Conservation (phyloP, 2,329 filamentous ascomycete genomes). For the Ophiostoma sp. region DNA sequence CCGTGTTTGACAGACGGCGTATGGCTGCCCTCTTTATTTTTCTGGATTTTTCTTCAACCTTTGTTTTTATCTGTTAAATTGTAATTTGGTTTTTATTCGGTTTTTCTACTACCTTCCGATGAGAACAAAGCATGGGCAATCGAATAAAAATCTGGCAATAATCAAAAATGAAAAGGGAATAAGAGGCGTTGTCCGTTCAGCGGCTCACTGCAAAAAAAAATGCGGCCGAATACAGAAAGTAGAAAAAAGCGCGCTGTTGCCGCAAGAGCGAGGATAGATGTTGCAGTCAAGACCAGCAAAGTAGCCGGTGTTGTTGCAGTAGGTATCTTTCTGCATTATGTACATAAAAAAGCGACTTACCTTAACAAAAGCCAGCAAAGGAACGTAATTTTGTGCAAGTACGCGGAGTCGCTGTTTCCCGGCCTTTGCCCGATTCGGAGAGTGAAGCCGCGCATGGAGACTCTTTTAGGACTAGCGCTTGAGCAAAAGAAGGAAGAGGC, state of each 20-base stretch:
- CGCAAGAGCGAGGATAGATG: neutral
- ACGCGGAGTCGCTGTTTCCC: neutral
- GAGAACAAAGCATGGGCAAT: neutral
- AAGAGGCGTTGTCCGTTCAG: neutral
- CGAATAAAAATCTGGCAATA: neutral
- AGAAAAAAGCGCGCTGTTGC: constrained; percentile 12
- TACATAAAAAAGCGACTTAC: neutral
- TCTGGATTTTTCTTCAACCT: neutral
- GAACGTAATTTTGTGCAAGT: constrained; percentile 5
- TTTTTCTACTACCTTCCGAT: neutral
- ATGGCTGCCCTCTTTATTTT: neutral
- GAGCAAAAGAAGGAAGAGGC: constrained; percentile 4
- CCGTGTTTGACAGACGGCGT: neutral
- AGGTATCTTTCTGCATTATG: neutral
- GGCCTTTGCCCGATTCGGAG: constrained; percentile 25
- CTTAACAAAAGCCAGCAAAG: neutral
- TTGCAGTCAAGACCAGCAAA: neutral
- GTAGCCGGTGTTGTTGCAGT: no score
- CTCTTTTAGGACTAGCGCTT: constrained; percentile 18
- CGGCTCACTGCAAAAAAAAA: neutral
- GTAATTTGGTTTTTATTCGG: neutral
- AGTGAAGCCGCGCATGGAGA: constrained; percentile 19
- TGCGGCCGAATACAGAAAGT: constrained; percentile 2
- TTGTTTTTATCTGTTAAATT: neutral
- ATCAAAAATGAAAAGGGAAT: neutral